Base-by-base conservation (phyloP, 2,329 filamentous ascomycete species). In the Neospermospora avenae region DNA sequence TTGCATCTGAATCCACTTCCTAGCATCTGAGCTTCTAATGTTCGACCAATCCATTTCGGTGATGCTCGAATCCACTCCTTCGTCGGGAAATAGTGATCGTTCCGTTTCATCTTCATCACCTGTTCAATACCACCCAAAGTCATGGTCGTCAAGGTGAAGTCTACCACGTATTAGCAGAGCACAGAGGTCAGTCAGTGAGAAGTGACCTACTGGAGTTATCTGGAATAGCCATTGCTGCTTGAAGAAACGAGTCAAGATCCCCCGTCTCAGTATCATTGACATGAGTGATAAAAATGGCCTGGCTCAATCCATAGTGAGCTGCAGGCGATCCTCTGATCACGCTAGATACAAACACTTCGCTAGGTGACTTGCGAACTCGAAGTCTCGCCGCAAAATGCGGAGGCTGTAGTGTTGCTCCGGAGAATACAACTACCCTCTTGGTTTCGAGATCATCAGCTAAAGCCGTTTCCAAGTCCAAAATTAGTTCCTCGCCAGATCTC, bases 101-200 rank as follows among this genome's bases (percentile, higher is more conserved):
- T 97, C 83, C 98, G 98, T 86, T 99, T 99, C 90, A 99, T 96
- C 10, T 95, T 99, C 41, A 96, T 91, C 16, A 99, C 92, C 91
- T 95, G 99, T 3, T 93, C 93, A 13, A 99, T 92, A 70, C 96
- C 96, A 75, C 99, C 95, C 71, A 99, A 99, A 0, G 95, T 98
- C 74, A 98, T 91, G 18, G 95, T 91, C 74, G 93, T 93, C 55
- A 99, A 81, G 18, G 95, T 87, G 85, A 99, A 99, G 77, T 99
- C 86, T 88, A 42, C 37, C 16, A 25, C 37, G 53, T 34, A 56
- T 64, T 52, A 67, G 63, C 42, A 55, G 31, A 28, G 8, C 45
- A 4, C 20, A 20, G 46, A 37, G 11, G 28, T 31, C 6, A 31
- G 3, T 57, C 20, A 20, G 22, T 11, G 41, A 10, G 42, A 13